A percentile compares a stretch with the other conserved stretches of the same genome.
These are phyloP conservation scores for Pythium coloratum DNA, from an alignment of 352 stramenopile genomes.

Conservation along the genomic window DNA sequence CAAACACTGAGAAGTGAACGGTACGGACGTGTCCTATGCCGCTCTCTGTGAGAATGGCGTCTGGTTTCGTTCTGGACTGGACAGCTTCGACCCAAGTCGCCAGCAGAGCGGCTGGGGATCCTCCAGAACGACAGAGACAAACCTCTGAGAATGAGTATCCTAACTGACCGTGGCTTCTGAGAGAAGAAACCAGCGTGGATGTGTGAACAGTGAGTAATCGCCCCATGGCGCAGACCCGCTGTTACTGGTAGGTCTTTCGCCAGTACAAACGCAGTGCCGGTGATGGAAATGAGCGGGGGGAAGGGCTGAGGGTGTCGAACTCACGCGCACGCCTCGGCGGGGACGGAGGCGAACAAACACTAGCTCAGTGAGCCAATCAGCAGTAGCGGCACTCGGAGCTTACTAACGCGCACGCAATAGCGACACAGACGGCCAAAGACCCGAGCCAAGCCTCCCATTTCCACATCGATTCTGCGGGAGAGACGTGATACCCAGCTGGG, in stretches of 20 bases:
- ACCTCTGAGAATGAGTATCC: neutral
- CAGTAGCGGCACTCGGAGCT: neutral
- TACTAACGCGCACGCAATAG: neutral
- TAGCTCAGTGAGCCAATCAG: neutral
- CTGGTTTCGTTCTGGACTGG: neutral
- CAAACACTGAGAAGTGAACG: neutral
- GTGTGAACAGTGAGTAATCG: conserved; percentile 12
- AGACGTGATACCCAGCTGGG: neutral
- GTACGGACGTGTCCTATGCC: neutral
- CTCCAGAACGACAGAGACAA: neutral
- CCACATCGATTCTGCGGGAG: neutral
- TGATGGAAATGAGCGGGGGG: neutral
- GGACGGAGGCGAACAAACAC: neutral
- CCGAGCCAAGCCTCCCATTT: neutral
- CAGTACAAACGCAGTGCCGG: neutral
- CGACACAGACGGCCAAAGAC: neutral
- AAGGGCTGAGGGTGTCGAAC: neutral
- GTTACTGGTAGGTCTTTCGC: neutral
- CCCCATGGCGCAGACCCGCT: neutral
- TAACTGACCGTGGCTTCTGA: neutral
- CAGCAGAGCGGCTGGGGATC: neutral
- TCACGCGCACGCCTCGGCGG: neutral
- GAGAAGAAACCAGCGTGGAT: conserved; percentile 13
- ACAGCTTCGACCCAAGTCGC: too few species aligned
- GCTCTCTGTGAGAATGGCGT: neutral